Conservation (phyloP, 2,329 filamentous ascomycete species). For the Cercospora sp. region DNA sequence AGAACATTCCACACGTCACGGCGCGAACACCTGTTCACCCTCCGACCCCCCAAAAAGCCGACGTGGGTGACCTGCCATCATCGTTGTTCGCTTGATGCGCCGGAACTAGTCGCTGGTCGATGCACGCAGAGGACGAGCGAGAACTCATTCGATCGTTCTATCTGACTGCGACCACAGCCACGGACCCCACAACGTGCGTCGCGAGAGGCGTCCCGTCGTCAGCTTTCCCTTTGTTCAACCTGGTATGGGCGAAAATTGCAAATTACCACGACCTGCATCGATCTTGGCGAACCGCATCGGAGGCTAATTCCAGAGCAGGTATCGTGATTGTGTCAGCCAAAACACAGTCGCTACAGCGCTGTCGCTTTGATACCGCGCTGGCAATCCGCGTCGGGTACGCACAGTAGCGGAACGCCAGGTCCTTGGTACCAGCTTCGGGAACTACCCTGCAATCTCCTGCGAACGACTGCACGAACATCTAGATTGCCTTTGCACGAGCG, state of each 20-base stretch:
- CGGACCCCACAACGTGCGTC: conserved; percentile 24
- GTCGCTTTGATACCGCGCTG: conserved; percentile 34
- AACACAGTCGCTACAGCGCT: conserved; percentile 34
- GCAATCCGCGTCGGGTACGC: conserved; percentile 34
- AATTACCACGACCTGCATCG: conserved; percentile 24
- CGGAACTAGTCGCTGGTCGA: conserved; percentile 20
- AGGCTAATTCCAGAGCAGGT: conserved; percentile 29
- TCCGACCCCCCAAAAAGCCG: conserved; percentile 23
- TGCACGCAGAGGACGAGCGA: conserved; percentile 19
- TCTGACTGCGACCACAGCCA: conserved; percentile 31
- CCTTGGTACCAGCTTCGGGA: conserved; percentile 36
- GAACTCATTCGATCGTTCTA: conserved; percentile 23
- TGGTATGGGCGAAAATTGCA: conserved; percentile 30
- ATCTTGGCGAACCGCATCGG: conserved; percentile 23
- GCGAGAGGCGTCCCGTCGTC: conserved; percentile 27
- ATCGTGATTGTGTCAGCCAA: conserved; percentile 28
- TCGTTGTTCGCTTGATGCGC: conserved; percentile 23
- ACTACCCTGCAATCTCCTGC: conserved; percentile 43
- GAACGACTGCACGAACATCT: conserved; percentile 39
- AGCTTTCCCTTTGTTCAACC: conserved; percentile 30
- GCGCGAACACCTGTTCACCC: conserved; percentile 27
- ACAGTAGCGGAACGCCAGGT: conserved; percentile 38
- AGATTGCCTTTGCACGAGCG: conserved; percentile 27
- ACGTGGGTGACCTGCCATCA: conserved; percentile 17
- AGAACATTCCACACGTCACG: conserved; percentile 28